A percentile compares a stretch with the other conserved stretches of the same genome.
Evolutionary conservation across 352 stramenopile genomes (phyloP).

Genomic region (Globisporangium canariense): DNA sequence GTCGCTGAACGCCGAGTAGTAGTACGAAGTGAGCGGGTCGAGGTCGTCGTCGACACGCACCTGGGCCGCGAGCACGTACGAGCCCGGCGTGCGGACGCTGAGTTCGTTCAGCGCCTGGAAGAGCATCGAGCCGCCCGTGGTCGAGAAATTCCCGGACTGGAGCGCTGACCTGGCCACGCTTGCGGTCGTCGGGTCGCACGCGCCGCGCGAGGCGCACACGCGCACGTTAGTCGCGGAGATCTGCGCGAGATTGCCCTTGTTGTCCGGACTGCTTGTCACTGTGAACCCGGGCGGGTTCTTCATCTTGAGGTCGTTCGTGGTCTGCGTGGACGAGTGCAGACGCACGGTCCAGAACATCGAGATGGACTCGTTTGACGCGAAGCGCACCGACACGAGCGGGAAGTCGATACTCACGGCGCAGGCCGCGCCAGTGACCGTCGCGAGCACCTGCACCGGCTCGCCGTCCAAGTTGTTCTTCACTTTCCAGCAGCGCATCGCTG

Average conservation of each 20-base stretch:
- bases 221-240: slow-evolving; percentile 47
- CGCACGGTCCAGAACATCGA: slow-evolving; percentile 42
- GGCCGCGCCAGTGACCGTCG: slow-evolving; percentile 19
- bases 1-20: slow-evolving; percentile 46
- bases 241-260: slow-evolving; percentile 29
- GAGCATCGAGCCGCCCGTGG: slow-evolving; percentile 21
- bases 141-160: slow-evolving; percentile 47
- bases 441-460: slow-evolving; percentile 18
- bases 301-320: slow-evolving; percentile 43
- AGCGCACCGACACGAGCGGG: slow-evolving; percentile 27
- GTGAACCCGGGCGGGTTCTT: slow-evolving; percentile 32
- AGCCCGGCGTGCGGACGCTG: slow-evolving; percentile 29
- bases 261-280: slow-evolving; percentile 27
- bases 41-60: slow-evolving; percentile 34
- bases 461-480: slow-evolving; percentile 22
- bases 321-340: slow-evolving; percentile 21
- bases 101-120: slow-evolving; percentile 42
- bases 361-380: slow-evolving; percentile 37
- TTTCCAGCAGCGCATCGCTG: slow-evolving; percentile 33
- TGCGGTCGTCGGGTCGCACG: slow-evolving; percentile 33
- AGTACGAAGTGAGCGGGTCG: slow-evolving; percentile 38
- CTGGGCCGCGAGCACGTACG: slow-evolving; percentile 45
- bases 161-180: slow-evolving; percentile 20
- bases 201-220: slow-evolving; percentile 26
- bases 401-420: slow-evolving; percentile 37